phyloP scores from a whole-genome alignment of 2,329 filamentous ascomycete genomes.

The Leptographium galeiforme region DNA sequence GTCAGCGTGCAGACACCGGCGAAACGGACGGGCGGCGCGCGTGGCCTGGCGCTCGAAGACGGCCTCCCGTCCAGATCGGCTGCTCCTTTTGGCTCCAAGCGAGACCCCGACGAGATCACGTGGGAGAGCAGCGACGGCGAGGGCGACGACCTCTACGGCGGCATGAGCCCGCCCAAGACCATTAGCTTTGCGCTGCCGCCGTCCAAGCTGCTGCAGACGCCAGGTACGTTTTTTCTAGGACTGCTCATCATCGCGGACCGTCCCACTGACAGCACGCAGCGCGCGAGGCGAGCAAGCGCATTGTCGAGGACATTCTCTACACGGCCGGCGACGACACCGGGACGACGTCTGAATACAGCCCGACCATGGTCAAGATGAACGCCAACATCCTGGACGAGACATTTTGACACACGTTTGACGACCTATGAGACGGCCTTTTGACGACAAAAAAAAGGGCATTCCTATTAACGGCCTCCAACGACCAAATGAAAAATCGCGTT shows the following conservation, averaged over 20 bases:
- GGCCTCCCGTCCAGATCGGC: background rate
- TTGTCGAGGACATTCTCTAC: conserved; percentile 66
- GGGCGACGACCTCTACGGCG: conserved; percentile 47
- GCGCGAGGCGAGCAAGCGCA: conserved; percentile 65
- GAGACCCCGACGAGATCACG: conserved; percentile 38
- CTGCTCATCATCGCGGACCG: too few relatives aligned
- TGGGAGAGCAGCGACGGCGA: conserved; percentile 67
- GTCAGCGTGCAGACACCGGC: conserved; percentile 74
- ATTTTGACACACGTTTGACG: conserved; percentile 21
- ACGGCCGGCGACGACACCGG: conserved; percentile 56
- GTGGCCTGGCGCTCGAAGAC: background rate
- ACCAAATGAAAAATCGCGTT: too few relatives aligned
- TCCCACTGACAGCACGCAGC: conserved; percentile 29
- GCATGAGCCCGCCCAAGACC: conserved; percentile 84
- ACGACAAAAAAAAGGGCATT: too few relatives aligned
- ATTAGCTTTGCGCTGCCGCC: conserved; percentile 75
- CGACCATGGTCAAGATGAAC: conserved; percentile 52
- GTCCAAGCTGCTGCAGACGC: conserved; percentile 66
- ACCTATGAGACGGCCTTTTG: too few relatives aligned
- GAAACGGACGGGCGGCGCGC: conserved; percentile 34
- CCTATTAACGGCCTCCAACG: too few relatives aligned
- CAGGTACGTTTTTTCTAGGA: conserved; percentile 36
- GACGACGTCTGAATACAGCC: conserved; percentile 45
- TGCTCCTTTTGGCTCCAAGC: too few relatives aligned
- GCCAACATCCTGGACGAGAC: conserved; percentile 48